A percentile compares a stretch with the other conserved stretches of the same genome.
phyloP scores from a whole-genome alignment of 192 early-diverging fungal genomes.

The Gamsiella multidivaricata region DNA sequence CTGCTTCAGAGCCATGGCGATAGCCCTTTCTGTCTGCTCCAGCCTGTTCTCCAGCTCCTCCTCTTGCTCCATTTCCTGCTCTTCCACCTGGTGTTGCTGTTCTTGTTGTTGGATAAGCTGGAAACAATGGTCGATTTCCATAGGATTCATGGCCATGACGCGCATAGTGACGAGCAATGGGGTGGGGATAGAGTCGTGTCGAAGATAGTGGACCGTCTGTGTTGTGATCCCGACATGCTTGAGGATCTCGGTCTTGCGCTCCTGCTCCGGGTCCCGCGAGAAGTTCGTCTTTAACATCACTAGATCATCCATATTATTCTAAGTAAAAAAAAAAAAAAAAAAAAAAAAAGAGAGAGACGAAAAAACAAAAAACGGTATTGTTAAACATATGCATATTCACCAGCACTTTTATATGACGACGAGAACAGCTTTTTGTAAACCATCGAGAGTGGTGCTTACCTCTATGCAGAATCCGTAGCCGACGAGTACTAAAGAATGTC shows the following conservation, averaged over 20 bases:
- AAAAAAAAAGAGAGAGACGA: background rate
- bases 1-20: background rate
- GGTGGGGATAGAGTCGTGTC: constrained; percentile 54
- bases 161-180: constrained; percentile 66
- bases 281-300: constrained; percentile 72
- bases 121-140: constrained; percentile 45
- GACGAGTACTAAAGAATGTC: constrained; percentile 56
- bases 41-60: background rate
- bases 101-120: constrained; percentile 6
- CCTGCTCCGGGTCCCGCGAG: constrained; percentile 61
- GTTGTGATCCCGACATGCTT: constrained; percentile 40
- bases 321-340: background rate
- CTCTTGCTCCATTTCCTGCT: constrained; percentile 1
- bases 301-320: constrained; percentile 65
- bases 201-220: constrained; percentile 61
- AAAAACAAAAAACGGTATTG: too few relatives aligned
- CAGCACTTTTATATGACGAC: background rate
- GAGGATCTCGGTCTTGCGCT: constrained; percentile 59
- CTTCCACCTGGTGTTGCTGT: background rate
- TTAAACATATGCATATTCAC: background rate
- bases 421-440: background rate
- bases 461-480: constrained; percentile 77
- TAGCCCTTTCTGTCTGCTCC: background rate
- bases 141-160: constrained; percentile 73
- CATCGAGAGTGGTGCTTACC: too few relatives aligned